Evolutionary conservation across 768 basidiomycete genomes (phyloP).

Genomic region (Amanita phalloides): DNA sequence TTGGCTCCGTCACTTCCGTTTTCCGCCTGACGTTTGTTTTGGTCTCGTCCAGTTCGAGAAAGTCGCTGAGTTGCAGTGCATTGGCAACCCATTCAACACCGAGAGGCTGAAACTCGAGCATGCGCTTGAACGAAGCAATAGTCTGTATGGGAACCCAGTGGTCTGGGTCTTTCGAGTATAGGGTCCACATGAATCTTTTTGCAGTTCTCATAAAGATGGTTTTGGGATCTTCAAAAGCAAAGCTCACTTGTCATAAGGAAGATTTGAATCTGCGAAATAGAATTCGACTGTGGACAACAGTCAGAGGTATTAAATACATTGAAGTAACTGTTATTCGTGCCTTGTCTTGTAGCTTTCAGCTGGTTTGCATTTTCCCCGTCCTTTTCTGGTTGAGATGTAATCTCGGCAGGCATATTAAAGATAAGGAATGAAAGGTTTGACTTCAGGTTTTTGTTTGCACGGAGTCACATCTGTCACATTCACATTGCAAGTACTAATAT

Average conservation of each 20-base stretch:
- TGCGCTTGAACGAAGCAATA: conserved; percentile 90
- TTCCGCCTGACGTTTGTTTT: conserved; percentile 64
- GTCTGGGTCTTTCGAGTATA: conserved; percentile 68
- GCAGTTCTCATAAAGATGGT: not conserved
- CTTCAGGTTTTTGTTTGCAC: not conserved
- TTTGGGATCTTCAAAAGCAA: not conserved
- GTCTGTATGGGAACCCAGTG: conserved; percentile 89
- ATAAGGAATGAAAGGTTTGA: not conserved
- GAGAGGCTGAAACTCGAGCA: conserved; percentile 56
- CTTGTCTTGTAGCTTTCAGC: conserved; percentile 42
- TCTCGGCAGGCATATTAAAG: conserved; percentile 3
- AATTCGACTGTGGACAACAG: conserved; percentile 63
- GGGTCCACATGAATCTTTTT: conserved; percentile 86
- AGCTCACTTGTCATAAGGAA: conserved; percentile 77
- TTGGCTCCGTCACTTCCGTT: conserved; percentile 69
- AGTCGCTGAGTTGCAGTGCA: conserved; percentile 42
- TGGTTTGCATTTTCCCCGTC: conserved; percentile 29
- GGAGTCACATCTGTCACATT: no score
- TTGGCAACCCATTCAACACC: conserved; percentile 63
- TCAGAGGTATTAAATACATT: not conserved
- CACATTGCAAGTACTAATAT: no score
- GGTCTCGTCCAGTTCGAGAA: conserved; percentile 66
- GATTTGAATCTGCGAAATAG: conserved; percentile 94
- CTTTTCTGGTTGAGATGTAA: not conserved
- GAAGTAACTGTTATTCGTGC: conserved; percentile 17